Conservation (phyloP, 345 rosid genomes). For the Psidium friedrichsthalianum region DNA sequence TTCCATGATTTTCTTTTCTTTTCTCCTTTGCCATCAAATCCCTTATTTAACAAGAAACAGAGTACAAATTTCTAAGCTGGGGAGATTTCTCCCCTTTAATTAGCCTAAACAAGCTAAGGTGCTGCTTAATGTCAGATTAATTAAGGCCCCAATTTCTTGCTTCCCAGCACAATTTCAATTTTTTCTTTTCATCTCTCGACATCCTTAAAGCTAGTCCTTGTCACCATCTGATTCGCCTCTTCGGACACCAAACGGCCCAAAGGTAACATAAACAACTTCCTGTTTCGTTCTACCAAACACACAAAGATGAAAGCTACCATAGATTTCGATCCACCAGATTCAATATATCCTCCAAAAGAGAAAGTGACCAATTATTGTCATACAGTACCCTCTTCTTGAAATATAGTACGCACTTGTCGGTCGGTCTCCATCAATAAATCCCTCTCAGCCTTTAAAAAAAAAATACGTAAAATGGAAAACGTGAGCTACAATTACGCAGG, state of each 20-base stretch:
- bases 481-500: constrained; percentile 7
- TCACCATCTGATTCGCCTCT: not conserved
- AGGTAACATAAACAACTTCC: not conserved
- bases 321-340: not conserved
- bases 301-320: not conserved
- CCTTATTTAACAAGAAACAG: not conserved
- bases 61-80: not conserved
- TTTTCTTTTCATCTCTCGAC: not conserved
- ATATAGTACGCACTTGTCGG: not conserved
- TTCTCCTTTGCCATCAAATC: not conserved
- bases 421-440: constrained; percentile 8
- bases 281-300: not conserved
- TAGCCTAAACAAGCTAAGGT: not conserved
- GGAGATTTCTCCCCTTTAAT: not conserved
- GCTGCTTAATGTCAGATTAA: not conserved
- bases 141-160: not conserved
- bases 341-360: not conserved
- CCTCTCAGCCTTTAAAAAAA: not conserved
- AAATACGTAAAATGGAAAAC: not conserved
- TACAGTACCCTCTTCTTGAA: not conserved
- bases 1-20: not conserved
- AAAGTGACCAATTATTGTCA: not conserved
- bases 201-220: not conserved
- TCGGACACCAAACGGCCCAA: not conserved
- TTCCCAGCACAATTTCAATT: not conserved